Evolutionary conservation across 768 basidiomycete species (phyloP), one percentile per base, ranked within the genome.

Genomic region (Roridomyces roridus): DNA sequence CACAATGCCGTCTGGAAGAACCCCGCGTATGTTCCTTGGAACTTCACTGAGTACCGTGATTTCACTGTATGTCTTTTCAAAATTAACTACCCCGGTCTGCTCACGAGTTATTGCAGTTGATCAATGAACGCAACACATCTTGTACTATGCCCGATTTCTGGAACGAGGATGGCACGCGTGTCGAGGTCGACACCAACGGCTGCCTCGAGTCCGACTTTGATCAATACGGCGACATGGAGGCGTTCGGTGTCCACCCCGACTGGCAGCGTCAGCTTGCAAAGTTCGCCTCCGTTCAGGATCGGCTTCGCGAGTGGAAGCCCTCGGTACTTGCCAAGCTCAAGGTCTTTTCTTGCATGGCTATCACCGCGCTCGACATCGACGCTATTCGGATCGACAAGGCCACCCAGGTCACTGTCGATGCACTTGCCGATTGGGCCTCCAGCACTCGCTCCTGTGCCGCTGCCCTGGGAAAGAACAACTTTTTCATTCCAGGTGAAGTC

Each of bases 211-310:
- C 92, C 17, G 93, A 95, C 59, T 96, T 96, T 64, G 95, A 97
- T 73, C 94, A 96, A 58, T 97, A 91, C 64, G 95, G 95, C 60
- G 95, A 97, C 74, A 93, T 94, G 85, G 95, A 97, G 72, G 95
- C 95, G 60, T 96, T 96, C 69, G 95, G 95, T 88, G 94, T 97
- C 26, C 91, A 93, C 74, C 92, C 91, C 41, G 89, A 93, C 75
- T 94, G 87, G 91, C 85, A 96, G 68, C 94, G 95, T 81, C 91
- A 97, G 71, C 77, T 97, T 20, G 85, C 93, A 63, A 97, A 97
- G 69, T 96, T 96, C 72, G 94, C 95, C 34, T 96, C 94, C 53
- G 95, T 96, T 4, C 95, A 97, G 68, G 95, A 97, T 71, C 92
- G 95, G 82, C 85, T 96, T 34, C 84, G 94, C 41, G 95, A 97